These are phyloP conservation scores for Uncinocarpus reesii DNA, from an alignment of 2,329 filamentous ascomycete genomes.

Conservation along the genomic window DNA sequence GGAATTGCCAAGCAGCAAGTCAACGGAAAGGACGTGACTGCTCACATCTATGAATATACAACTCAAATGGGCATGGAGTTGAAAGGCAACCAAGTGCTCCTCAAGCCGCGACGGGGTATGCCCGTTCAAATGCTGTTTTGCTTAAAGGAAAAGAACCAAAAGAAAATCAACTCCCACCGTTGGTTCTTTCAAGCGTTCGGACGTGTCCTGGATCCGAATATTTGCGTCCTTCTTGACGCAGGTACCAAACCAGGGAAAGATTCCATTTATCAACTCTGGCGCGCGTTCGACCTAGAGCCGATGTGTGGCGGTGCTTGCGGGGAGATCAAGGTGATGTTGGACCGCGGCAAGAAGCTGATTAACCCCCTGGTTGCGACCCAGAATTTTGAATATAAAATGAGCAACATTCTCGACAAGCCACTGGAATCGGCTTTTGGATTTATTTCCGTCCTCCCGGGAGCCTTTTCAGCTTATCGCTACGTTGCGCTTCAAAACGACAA, in stretches of 20 bases:
- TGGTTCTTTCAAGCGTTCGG: constrained; percentile 99
- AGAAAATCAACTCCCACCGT: constrained; percentile 98
- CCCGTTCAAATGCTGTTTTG: constrained; percentile 97
- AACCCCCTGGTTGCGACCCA: constrained; percentile 93
- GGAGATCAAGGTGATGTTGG: constrained; percentile 97
- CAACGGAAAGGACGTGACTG: constrained; percentile 89
- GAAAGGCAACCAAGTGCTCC: constrained; percentile 76
- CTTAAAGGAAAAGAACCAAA: constrained; percentile 98
- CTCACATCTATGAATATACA: constrained; percentile 80
- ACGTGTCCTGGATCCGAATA: constrained; percentile 82
- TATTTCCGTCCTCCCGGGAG: constrained; percentile 90
- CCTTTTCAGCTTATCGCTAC: constrained; percentile 96
- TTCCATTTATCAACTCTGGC: constrained; percentile 97
- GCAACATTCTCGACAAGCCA: constrained; percentile 96
- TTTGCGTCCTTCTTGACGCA: constrained; percentile 90
- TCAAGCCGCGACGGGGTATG: constrained; percentile 71
- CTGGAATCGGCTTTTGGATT: constrained; percentile 96
- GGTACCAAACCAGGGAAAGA: constrained; percentile 89
- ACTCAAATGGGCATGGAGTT: constrained; percentile 61
- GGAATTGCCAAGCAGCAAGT: constrained; percentile 98
- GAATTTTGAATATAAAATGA: constrained; percentile 99
- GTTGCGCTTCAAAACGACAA: constrained; percentile 94
- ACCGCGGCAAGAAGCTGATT: constrained; percentile 71
- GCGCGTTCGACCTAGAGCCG: constrained; percentile 92
- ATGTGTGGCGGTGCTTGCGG: constrained; percentile 97